Evolutionary conservation across 2,329 filamentous ascomycete species (phyloP).

Genomic region (Diplodia scrobiculata): DNA sequence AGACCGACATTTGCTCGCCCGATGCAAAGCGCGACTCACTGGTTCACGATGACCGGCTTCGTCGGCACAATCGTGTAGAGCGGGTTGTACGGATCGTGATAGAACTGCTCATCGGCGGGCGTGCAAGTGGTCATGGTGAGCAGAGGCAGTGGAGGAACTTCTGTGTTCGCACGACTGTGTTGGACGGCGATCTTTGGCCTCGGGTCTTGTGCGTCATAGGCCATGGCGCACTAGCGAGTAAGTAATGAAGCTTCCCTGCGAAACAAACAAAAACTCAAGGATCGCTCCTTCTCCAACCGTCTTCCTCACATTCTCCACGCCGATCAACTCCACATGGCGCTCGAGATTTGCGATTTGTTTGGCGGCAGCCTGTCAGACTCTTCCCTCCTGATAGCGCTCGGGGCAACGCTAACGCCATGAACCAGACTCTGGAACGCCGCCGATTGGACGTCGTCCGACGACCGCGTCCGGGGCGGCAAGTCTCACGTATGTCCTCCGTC

Average conservation of each 20-base stretch:
- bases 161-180: background rate
- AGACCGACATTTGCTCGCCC: background rate
- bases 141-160: background rate
- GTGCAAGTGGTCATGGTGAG: conserved; percentile 2
- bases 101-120: conserved; percentile 17
- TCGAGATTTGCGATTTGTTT: conserved; percentile 17
- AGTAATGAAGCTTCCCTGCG: conserved; percentile 1
- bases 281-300: background rate
- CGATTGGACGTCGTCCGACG: conserved; percentile 71
- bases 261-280: conserved; percentile 2
- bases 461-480: conserved; percentile 73
- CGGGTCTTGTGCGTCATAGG: conserved; percentile 20
- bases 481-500: conserved; percentile 52
- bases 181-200: conserved; percentile 21
- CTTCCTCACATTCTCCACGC: background rate
- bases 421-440: conserved; percentile 60
- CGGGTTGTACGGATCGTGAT: conserved; percentile 51
- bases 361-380: conserved; percentile 17
- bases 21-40: conserved; percentile 35
- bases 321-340: background rate
- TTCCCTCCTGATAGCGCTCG: background rate
- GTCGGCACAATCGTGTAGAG: conserved; percentile 55
- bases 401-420: background rate
- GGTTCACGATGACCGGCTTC: conserved; percentile 52
- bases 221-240: conserved; percentile 23